phyloP scores from a whole-genome alignment of 768 basidiomycete genomes.

The Naematelia encephala region DNA sequence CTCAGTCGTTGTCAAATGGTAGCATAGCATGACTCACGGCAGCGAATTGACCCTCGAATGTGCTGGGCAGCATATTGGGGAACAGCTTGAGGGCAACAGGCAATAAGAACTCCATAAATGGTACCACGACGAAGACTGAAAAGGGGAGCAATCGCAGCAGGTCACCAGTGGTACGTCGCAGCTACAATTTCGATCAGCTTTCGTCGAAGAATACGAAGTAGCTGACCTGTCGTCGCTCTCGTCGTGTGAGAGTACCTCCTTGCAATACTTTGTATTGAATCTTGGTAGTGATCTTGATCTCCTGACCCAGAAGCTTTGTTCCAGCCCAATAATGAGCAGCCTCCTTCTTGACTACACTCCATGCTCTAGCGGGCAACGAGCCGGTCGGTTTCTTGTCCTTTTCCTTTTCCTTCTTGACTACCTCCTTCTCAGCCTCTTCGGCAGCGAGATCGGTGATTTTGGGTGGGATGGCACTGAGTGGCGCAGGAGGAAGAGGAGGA shows the following conservation, averaged over 20 bases:
- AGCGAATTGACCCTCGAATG: slow-evolving; percentile 95
- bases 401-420: slow-evolving; percentile 35
- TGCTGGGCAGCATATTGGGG: slow-evolving; percentile 97
- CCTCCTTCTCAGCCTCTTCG: slow-evolving; percentile 22
- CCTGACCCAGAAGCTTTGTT: slow-evolving; percentile 85
- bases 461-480: slow-evolving; percentile 16
- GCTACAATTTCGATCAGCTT: slow-evolving; percentile 53
- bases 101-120: slow-evolving; percentile 96
- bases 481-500: slow-evolving; percentile 29
- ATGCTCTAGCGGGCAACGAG: slow-evolving; percentile 58
- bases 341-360: slow-evolving; percentile 95
- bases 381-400: slow-evolving; percentile 25
- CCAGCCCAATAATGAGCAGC: slow-evolving; percentile 97
- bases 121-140: slow-evolving; percentile 87
- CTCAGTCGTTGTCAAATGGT: background rate
- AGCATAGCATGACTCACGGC: slow-evolving; percentile 58
- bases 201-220: background rate
- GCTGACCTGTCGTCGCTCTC: slow-evolving; percentile 85
- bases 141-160: slow-evolving; percentile 90
- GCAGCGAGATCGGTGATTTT: slow-evolving; percentile 25
- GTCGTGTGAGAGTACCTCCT: slow-evolving; percentile 82
- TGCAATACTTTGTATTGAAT: slow-evolving; percentile 89
- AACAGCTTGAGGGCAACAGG: slow-evolving; percentile 95
- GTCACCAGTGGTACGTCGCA: slow-evolving; percentile 90
- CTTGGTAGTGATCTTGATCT: slow-evolving; percentile 82